Conservation (phyloP, 1,284 basidiomycete genomes). For the Ganoderma sinense region DNA sequence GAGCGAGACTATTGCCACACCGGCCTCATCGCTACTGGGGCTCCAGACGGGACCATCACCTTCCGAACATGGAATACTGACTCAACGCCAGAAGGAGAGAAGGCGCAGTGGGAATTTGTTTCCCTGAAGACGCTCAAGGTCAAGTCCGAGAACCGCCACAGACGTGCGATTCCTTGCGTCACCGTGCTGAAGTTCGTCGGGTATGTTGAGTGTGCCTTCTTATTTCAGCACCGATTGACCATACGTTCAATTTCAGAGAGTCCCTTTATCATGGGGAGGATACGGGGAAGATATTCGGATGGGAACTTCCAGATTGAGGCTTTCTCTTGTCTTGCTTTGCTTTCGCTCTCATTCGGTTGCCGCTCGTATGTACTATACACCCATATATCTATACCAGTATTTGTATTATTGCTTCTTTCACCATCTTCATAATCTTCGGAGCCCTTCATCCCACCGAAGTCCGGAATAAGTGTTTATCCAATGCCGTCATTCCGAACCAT, state of each 20-base stretch:
- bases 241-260: slow-evolving; percentile 49
- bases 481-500: background rate
- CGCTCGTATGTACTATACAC: slow-evolving; percentile 22
- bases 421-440: background rate
- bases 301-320: slow-evolving; percentile 63
- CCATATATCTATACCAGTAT: slow-evolving; percentile 22
- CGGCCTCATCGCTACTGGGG: slow-evolving; percentile 75
- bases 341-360: slow-evolving; percentile 10
- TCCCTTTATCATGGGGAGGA: slow-evolving; percentile 72
- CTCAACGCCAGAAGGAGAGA: slow-evolving; percentile 66
- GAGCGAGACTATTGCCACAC: slow-evolving; percentile 80
- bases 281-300: slow-evolving; percentile 66
- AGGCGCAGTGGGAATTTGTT: slow-evolving; percentile 76
- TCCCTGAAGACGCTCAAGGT: slow-evolving; percentile 71
- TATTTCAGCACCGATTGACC: background rate
- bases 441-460: background rate
- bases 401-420: background rate
- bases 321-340: background rate
- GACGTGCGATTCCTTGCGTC: slow-evolving; percentile 50
- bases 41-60: slow-evolving; percentile 70
- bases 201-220: slow-evolving; percentile 49
- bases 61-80: slow-evolving; percentile 80
- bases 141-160: slow-evolving; percentile 39
- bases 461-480: background rate
- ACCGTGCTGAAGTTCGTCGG: slow-evolving; percentile 76